A percentile compares a stretch with the other conserved stretches of the same genome.
Evolutionary conservation across 805 yeast genomes (phyloP).

Genomic region (Candida glaebosa): DNA sequence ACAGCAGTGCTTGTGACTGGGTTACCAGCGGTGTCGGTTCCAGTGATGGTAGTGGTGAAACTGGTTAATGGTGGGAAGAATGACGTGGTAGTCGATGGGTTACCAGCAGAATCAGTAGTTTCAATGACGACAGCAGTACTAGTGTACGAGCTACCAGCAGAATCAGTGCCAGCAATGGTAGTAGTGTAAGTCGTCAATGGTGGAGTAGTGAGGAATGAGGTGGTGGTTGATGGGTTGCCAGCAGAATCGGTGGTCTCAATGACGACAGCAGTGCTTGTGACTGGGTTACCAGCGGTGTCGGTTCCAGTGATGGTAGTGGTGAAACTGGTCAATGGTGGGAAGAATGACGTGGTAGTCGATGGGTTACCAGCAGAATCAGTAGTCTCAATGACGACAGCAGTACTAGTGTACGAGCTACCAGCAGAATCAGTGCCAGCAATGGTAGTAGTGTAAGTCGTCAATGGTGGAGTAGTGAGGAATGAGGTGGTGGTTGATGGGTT

Average conservation of each 20-base stretch:
- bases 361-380: constrained; percentile 9
- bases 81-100: constrained; percentile 13
- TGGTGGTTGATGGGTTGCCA: not conserved
- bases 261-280: not conserved
- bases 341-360: constrained; percentile 10
- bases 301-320: not conserved
- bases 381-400: constrained; percentile 14
- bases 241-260: not conserved
- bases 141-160: constrained; percentile 13
- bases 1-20: constrained; percentile 3
- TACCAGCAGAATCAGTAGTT: constrained; percentile 14
- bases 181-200: constrained; percentile 10
- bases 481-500: constrained; percentile 3
- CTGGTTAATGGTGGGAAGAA: too few relatives aligned
- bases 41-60: not conserved
- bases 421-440: constrained; percentile 10
- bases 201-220: constrained; percentile 1
- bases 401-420: constrained; percentile 14
- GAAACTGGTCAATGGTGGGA: not conserved
- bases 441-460: constrained; percentile 8
- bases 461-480: not conserved
- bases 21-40: constrained; percentile 5
- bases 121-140: constrained; percentile 15
- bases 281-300: not conserved
- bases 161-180: constrained; percentile 10